Conservation (phyloP, 768 basidiomycete species). For the Amanita jacksonii region DNA sequence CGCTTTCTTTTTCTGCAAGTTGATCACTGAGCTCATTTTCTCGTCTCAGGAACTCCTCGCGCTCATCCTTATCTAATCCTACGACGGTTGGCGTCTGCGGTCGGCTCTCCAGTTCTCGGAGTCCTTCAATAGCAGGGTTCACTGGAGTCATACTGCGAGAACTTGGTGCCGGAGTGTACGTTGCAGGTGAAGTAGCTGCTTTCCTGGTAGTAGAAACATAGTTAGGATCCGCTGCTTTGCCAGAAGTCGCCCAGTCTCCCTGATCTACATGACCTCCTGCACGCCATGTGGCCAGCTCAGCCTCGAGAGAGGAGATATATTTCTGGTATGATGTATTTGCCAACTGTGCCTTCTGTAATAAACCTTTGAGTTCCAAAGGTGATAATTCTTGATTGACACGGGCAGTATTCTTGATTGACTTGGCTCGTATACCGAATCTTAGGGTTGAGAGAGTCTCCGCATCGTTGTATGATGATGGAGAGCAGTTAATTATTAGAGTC, state of each 20-base stretch:
- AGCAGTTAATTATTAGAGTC: conserved; percentile 99
- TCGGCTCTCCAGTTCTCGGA: conserved; percentile 72
- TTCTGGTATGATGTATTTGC: conserved; percentile 78
- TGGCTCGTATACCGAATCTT: conserved; percentile 99
- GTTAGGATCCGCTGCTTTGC: conserved; percentile 45
- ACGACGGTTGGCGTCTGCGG: conserved; percentile 89
- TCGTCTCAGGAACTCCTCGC: conserved; percentile 91
- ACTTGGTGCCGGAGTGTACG: conserved; percentile 42
- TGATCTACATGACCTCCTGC: conserved; percentile 79
- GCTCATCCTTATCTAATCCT: conserved; percentile 89
- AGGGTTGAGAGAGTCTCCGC: conserved; percentile 92
- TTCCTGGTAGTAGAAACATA: conserved; percentile 50
- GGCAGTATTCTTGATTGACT: conserved; percentile 99
- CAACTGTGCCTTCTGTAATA: conserved; percentile 82
- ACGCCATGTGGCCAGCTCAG: conserved; percentile 86
- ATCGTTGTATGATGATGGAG: conserved; percentile 96
- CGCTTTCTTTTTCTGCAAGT: conserved; percentile 85
- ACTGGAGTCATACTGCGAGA: conserved; percentile 63
- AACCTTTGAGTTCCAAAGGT: conserved; percentile 88
- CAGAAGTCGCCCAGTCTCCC: conserved; percentile 67
- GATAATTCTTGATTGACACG: conserved; percentile 97
- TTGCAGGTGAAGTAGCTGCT: conserved; percentile 52
- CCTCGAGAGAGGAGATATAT: conserved; percentile 84
- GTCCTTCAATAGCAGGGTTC: conserved; percentile 61
- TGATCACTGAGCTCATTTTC: conserved; percentile 96